phyloP scores from a whole-genome alignment of 371 early-diverging fungal genomes.

The Mucor plumbeus region DNA sequence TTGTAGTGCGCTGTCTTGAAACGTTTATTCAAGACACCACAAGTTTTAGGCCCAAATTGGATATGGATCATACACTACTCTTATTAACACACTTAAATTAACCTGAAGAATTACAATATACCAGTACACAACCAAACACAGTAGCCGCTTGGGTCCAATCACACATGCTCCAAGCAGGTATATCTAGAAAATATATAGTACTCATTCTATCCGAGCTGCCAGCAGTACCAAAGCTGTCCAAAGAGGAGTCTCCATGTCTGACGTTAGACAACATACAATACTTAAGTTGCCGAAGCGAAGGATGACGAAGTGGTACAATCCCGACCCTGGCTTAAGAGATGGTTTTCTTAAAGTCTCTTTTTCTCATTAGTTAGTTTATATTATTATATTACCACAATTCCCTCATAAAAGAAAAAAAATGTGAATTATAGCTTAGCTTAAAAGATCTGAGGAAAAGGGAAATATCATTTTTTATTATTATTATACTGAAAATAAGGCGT shows the following conservation, averaged over 20 bases:
- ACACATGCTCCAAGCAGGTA: constrained; percentile 10
- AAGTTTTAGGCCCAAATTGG: not conserved
- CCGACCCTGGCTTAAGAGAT: constrained; percentile 13
- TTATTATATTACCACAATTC: not conserved
- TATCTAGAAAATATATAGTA: not conserved
- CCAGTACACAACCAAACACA: not conserved
- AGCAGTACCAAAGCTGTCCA: constrained; percentile 22
- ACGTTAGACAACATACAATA: constrained; percentile 20
- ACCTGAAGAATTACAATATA: not conserved
- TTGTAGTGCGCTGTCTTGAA: not conserved
- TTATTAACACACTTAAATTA: constrained; percentile 14
- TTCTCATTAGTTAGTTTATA: not conserved
- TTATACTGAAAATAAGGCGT: too few relatives aligned
- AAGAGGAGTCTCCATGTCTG: not conserved
- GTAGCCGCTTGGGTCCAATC: constrained; percentile 12
- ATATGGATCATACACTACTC: constrained; percentile 20
- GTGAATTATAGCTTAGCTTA: not conserved
- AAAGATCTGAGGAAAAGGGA: not conserved
- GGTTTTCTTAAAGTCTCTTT: not conserved
- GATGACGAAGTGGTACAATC: constrained; percentile 14
- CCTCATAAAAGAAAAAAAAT: not conserved
- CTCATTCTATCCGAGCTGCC: constrained; percentile 19
- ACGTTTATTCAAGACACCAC: not conserved
- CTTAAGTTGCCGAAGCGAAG: constrained; percentile 15
- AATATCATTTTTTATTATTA: too few relatives aligned